Evolutionary conservation across 2,329 filamentous ascomycete species (phyloP), one percentile per base, ranked within the genome.

Genomic region (Aplosporella prunicola): DNA sequence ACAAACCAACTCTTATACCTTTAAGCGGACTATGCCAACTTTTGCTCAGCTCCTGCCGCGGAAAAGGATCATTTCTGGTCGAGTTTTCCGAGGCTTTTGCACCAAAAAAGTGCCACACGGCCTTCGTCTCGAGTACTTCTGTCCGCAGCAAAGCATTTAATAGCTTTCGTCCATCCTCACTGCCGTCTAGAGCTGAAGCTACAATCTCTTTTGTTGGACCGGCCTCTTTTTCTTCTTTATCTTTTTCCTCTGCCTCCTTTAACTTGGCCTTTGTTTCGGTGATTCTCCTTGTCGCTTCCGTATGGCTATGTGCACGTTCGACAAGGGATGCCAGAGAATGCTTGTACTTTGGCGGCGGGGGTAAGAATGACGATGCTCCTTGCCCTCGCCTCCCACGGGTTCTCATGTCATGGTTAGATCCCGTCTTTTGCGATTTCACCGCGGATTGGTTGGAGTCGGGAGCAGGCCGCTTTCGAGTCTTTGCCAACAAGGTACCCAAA

Each of bases 371-470:
- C n/a, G n/a, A n/a, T n/a, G n/a, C n/a, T n/a, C n/a, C n/a, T n/a
- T n/a, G n/a, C n/a, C n/a, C n/a, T n/a, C 53, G 78, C 77, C 45
- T 76, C 93, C 49, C 93, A n/a, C n/a, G n/a, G n/a, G n/a, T n/a
- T n/a, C n/a, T n/a, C n/a, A n/a, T n/a, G n/a, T n/a, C n/a, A n/a
- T n/a, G n/a, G n/a, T n/a, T n/a, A n/a, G n/a, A 93, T 67, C 67
- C 93, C 44, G 80, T 85, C 18, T 72, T 95, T 48, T 76, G 89
- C 50, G 66, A n/a, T n/a, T n/a, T n/a, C n/a, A n/a, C n/a, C 48
- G 50, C 2, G 40, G 43, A 80, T 14, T 28, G 16, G 20, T 14
- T n/a, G 11, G 24, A 27, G 5, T 35, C 42, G 16, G 37, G 35
- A n/a, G 22, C 27, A 14, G 32, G 33, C 20, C 28, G 39, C 20